phyloP scores from a whole-genome alignment of 2,329 filamentous ascomycete species.

The Fusarium kyushuense region DNA sequence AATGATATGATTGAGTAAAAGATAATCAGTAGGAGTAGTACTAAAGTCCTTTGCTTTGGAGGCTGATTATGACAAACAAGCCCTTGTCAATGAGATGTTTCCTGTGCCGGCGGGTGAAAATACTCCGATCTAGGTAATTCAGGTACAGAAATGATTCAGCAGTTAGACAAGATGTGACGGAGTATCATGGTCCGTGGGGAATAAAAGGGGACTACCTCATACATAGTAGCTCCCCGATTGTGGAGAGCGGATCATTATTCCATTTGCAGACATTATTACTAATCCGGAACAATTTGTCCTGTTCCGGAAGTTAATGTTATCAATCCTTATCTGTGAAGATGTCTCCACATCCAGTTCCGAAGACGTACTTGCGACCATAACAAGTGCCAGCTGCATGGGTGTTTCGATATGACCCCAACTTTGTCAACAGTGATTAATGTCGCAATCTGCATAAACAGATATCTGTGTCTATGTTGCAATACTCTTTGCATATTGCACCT shows the following conservation, averaged over 20 bases:
- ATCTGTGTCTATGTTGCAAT: slow-evolving; percentile 31
- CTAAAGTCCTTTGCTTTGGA: not conserved
- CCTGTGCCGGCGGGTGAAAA: not conserved
- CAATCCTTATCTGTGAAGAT: no score
- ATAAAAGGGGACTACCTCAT: no score
- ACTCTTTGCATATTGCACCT: slow-evolving; percentile 22
- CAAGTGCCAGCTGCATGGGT: no score
- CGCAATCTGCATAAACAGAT: not conserved
- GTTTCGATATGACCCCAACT: not conserved
- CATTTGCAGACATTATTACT: no score
- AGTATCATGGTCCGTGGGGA: not conserved
- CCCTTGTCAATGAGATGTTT: not conserved
- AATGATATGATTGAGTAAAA: not conserved
- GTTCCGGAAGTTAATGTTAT: no score
- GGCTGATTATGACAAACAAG: not conserved
- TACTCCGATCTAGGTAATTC: not conserved
- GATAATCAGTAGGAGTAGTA: not conserved
- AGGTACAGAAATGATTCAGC: no score
- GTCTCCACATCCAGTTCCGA: no score
- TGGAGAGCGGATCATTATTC: not conserved
- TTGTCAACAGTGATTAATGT: not conserved
- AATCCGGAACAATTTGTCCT: no score
- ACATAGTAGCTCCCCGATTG: no score
- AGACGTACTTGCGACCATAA: no score
- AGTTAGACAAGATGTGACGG: not conserved